phyloP scores from a whole-genome alignment of 1,284 basidiomycete species.

The Boletellus sp. region DNA sequence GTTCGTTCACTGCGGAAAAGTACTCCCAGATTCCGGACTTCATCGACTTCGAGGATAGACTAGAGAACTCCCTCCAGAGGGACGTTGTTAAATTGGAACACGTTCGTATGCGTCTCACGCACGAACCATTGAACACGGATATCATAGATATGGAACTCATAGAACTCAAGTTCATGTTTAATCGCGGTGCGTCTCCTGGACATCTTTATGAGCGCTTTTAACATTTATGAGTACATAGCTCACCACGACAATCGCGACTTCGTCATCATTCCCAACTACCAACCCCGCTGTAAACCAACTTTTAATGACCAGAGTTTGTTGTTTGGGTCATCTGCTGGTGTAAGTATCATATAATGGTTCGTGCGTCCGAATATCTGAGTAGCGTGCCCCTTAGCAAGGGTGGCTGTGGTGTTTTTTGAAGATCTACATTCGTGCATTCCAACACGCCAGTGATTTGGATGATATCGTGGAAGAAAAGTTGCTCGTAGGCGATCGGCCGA shows the following conservation, averaged over 20 bases:
- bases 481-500: slow-evolving; percentile 73
- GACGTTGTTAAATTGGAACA: slow-evolving; percentile 78
- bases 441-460: slow-evolving; percentile 73
- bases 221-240: slow-evolving; percentile 35
- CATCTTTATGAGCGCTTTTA: slow-evolving; percentile 9
- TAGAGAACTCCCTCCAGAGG: slow-evolving; percentile 78
- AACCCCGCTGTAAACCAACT: slow-evolving; percentile 49
- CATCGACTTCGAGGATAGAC: slow-evolving; percentile 68
- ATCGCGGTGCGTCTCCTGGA: slow-evolving; percentile 53
- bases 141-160: slow-evolving; percentile 76
- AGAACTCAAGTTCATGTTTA: slow-evolving; percentile 79
- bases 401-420: slow-evolving; percentile 73
- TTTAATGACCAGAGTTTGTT: slow-evolving; percentile 67
- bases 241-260: slow-evolving; percentile 84
- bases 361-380: slow-evolving; percentile 3
- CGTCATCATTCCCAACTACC: slow-evolving; percentile 73
- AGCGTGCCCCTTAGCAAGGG: slow-evolving; percentile 42
- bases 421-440: slow-evolving; percentile 71
- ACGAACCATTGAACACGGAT: slow-evolving; percentile 65
- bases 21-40: slow-evolving; percentile 86
- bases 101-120: slow-evolving; percentile 75
- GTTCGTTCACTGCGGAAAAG: slow-evolving; percentile 73
- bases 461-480: slow-evolving; percentile 75
- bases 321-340: slow-evolving; percentile 60
- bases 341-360: slow-evolving; percentile 32